Evolutionary conservation across 2,329 filamentous ascomycete species (phyloP).

Genomic region (Penicillium sp.): DNA sequence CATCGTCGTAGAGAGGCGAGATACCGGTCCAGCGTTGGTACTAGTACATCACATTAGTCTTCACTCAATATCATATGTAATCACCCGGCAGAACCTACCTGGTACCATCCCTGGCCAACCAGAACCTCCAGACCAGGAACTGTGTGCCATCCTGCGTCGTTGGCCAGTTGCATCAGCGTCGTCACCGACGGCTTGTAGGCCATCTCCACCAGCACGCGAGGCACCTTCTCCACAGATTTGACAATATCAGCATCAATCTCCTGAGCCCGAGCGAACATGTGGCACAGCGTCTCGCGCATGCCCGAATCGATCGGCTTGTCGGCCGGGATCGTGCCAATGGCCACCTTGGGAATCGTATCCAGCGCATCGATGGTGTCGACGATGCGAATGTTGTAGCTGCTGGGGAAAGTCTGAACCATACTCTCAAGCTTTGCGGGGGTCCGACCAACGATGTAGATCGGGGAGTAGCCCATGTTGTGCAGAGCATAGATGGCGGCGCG

Average conservation of each 20-base stretch:
- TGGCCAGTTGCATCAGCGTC: conserved; percentile 72
- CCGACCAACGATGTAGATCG: conserved; percentile 79
- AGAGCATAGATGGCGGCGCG: conserved; percentile 85
- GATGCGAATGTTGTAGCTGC: conserved; percentile 60
- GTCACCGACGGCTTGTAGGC: conserved; percentile 86
- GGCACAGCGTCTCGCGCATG: conserved; percentile 57
- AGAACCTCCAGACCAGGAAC: conserved; percentile 84
- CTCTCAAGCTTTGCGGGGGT: conserved; percentile 58
- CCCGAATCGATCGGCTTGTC: conserved; percentile 68
- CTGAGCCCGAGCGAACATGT: conserved; percentile 43
- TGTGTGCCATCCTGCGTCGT: conserved; percentile 67
- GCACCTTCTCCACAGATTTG: too few species aligned
- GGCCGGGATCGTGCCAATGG: conserved; percentile 84
- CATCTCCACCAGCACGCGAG: conserved; percentile 75
- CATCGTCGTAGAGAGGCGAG: too few species aligned
- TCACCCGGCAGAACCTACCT: too few species aligned
- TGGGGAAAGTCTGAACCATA: conserved; percentile 64
- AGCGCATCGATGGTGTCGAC: conserved; percentile 53
- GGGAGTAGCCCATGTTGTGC: conserved; percentile 69
- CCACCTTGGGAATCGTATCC: conserved; percentile 54
- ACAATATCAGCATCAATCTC: too few species aligned
- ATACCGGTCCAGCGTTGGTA: too few species aligned
- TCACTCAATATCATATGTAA: too few species aligned
- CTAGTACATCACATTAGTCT: too few species aligned
- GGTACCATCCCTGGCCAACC: conserved; percentile 78